Evolutionary conservation across 352 stramenopile genomes (phyloP).

Genomic region (Aphanomyces euteiches): DNA sequence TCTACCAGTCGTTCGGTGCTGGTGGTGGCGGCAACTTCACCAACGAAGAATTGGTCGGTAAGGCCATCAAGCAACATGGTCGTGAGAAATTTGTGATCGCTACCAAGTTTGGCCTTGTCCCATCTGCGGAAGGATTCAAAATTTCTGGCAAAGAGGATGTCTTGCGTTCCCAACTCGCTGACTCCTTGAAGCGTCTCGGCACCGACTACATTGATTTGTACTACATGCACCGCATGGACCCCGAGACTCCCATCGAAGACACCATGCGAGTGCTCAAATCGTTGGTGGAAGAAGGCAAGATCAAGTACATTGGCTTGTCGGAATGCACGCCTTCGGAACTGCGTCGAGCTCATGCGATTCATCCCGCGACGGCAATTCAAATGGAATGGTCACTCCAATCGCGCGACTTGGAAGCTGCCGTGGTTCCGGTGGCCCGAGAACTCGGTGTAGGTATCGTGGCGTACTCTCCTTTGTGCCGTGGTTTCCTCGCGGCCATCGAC

Average conservation of each 20-base stretch:
- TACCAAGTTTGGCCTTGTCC: conserved; percentile 62
- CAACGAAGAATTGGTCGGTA: conserved; percentile 56
- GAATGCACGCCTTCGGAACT: conserved; percentile 29
- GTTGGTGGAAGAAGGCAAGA: conserved; percentile 32
- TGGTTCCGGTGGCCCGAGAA: conserved; percentile 27
- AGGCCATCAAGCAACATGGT: conserved; percentile 47
- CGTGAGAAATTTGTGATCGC: conserved; percentile 66
- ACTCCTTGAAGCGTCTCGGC: conserved; percentile 53
- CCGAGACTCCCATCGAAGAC: conserved; percentile 62
- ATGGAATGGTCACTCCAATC: conserved; percentile 33
- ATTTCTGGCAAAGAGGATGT: conserved; percentile 46
- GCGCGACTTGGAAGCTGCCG: conserved; percentile 30
- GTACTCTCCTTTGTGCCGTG: conserved; percentile 31
- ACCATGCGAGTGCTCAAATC: conserved; percentile 39
- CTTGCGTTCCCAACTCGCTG: conserved; percentile 56
- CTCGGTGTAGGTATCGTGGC: conserved; percentile 33
- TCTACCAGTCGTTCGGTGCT: conserved; percentile 40
- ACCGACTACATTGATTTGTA: conserved; percentile 63
- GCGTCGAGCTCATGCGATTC: conserved; percentile 32
- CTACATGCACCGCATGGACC: conserved; percentile 66
- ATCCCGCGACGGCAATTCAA: conserved; percentile 34
- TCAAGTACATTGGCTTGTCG: conserved; percentile 36
- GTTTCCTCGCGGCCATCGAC: conserved; percentile 24
- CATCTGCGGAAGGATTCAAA: conserved; percentile 40
- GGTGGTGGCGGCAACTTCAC: conserved; percentile 48